Evolutionary conservation across 495 filamentous ascomycete species (phyloP).

Genomic region (Penicillium alfredii): DNA sequence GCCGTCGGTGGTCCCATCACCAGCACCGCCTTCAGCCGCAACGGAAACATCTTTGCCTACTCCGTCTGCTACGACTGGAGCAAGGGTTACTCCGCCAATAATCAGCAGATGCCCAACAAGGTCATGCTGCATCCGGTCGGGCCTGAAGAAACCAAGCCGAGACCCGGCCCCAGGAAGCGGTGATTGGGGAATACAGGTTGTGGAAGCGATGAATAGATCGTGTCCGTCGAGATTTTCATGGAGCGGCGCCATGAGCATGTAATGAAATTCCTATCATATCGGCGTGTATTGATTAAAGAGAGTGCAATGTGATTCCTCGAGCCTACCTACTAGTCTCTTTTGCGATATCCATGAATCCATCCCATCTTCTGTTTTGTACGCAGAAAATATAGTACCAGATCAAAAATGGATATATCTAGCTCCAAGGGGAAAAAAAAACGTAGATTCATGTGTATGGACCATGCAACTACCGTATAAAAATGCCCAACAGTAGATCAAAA

Average conservation of each 20-base stretch:
- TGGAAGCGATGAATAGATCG: constrained; percentile 3
- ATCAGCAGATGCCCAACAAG: constrained; percentile 63
- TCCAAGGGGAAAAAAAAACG: too few relatives aligned
- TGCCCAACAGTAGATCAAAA: too few relatives aligned
- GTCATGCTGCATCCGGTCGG: constrained; percentile 79
- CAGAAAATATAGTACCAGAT: too few relatives aligned
- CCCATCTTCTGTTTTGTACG: too few relatives aligned
- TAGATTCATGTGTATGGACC: too few relatives aligned
- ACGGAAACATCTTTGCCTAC: constrained; percentile 80
- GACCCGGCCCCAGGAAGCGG: constrained; percentile 65
- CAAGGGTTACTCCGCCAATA: constrained; percentile 76
- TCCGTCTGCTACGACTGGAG: constrained; percentile 93
- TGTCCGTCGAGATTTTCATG: constrained; percentile 4
- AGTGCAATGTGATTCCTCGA: constrained; percentile 17
- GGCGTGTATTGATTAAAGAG: constrained; percentile 21
- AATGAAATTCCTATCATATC: constrained; percentile 24
- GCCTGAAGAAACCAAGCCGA: constrained; percentile 75
- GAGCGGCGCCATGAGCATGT: constrained; percentile 27
- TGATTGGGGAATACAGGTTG: constrained; percentile 30
- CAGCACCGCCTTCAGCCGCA: constrained; percentile 68
- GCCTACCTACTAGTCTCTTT: too few relatives aligned
- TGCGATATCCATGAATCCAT: too few relatives aligned
- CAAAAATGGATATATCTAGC: too few relatives aligned
- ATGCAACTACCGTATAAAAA: too few relatives aligned
- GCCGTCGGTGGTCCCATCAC: constrained; percentile 74